These are phyloP conservation scores for Amphicarpaea edgeworthii DNA, from an alignment of 306 rosid species.

Conservation along the genomic window DNA sequence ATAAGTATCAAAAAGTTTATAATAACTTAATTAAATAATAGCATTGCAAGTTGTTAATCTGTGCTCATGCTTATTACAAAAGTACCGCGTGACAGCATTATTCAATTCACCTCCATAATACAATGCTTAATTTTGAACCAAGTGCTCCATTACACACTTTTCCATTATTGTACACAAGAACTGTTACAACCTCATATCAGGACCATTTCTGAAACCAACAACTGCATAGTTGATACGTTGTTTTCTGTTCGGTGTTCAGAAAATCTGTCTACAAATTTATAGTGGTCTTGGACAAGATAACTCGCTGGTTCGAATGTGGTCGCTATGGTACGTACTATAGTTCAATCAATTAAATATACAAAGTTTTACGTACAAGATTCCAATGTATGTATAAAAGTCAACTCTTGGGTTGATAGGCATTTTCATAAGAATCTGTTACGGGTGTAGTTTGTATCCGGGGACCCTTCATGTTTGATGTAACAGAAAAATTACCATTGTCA, in stretches of 20 bases:
- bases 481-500: neutral
- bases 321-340: neutral
- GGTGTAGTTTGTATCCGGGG: neutral
- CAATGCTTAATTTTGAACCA: neutral
- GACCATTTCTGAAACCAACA: conserved; percentile 19
- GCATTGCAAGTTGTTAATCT: neutral
- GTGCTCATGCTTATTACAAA: neutral
- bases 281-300: neutral
- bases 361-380: neutral
- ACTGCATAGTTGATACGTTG: conserved; percentile 14
- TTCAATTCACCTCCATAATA: neutral
- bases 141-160: neutral
- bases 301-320: neutral
- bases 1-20: no score
- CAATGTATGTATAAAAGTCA: neutral
- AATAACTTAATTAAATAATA: no score
- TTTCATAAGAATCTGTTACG: neutral
- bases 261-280: neutral
- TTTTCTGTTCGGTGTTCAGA: conserved; percentile 17
- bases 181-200: neutral
- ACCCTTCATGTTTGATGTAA: neutral
- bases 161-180: neutral
- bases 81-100: neutral
- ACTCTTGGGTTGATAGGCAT: neutral
- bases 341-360: neutral